These are phyloP conservation scores for Trichopus zeylanicus DNA, from an alignment of 116 monocot genomes.

Conservation along the genomic window DNA sequence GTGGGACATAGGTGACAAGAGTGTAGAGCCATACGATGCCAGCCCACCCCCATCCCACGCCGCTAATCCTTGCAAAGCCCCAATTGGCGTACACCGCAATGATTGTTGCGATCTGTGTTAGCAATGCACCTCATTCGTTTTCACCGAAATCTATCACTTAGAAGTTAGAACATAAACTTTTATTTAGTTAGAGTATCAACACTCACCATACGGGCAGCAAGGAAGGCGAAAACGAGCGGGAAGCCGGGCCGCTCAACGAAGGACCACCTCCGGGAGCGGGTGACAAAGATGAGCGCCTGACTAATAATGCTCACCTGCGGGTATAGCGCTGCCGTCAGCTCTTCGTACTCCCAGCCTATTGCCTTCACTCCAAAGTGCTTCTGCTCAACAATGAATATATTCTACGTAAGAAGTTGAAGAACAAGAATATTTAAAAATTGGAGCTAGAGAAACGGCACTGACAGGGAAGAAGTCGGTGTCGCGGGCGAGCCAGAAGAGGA, in stretches of 20 bases:
- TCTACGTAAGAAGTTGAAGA: not conserved
- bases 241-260: constrained; percentile 71
- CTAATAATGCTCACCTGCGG: constrained; percentile 87
- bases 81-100: constrained; percentile 54
- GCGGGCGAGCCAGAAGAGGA: constrained; percentile 64
- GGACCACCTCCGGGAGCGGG: constrained; percentile 79
- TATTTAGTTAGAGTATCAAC: too few species aligned
- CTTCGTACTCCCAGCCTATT: constrained; percentile 24
- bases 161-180: too few species aligned
- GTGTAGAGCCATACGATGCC: constrained; percentile 62
- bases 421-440: not conserved
- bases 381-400: constrained; percentile 10
- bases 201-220: constrained; percentile 55
- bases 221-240: constrained; percentile 51
- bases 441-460: not conserved
- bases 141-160: too few species aligned
- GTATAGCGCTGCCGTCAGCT: constrained; percentile 61
- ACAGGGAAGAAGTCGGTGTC: constrained; percentile 77
- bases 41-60: constrained; percentile 75
- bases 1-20: constrained; percentile 62
- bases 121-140: too few species aligned
- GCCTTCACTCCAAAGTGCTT: constrained; percentile 35
- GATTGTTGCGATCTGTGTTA: constrained; percentile 49
- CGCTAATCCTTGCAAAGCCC: constrained; percentile 51
- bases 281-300: constrained; percentile 90